Evolutionary conservation across 208 protist genomes (phyloP), one percentile per base, ranked within the genome.

Genomic region (Trypanosoma avium): DNA sequence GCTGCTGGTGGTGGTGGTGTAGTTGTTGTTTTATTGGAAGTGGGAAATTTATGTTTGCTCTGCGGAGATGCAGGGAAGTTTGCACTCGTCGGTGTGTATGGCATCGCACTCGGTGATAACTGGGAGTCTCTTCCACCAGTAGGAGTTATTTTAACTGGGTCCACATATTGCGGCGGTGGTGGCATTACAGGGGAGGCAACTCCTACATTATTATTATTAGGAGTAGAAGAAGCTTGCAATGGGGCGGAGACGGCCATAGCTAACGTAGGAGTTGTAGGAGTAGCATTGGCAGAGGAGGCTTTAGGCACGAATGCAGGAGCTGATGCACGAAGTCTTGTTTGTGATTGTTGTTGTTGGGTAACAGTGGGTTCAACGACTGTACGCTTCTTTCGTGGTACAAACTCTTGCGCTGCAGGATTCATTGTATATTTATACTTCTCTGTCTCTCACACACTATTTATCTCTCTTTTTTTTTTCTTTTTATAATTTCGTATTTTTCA

Each of bases 291-390:
- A n/a, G 52, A 56, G 45, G 67, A 57, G 13, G 42, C 33, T 3
- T 72, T 77, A 0, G 86, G 86, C 22, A 88, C 75, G 60, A 93
- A 93, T 2, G 86, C 78, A 13, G 59, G 50, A 5, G 86, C 86
- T 7, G 63, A 65, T 12, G 81, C 79, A 36, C 82, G 77, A 45
- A 90, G 73, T 56, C 74, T 90, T 6, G 80, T 61, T 70, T 13
- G 40, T 22, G 29, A 32, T 27, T 56, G 54, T 21, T 45, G 52
- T 21, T 50, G 67, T 27, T 48, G 42, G 6, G 19, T 19, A 15
- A 9, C 45, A 42, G 7, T 24, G 49, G 52, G 7, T 30, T 53
- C 53, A 12, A 15, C 21, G 7, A 46, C n/a, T n/a, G n/a, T 38
- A 0, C 50, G 24, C 29, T 62, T 70, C 36, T 57, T 56, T 22